A percentile compares a stretch with the other conserved stretches of the same genome.
Conservation (phyloP, 768 basidiomycete species). For the Mrakia frigida region DNA sequence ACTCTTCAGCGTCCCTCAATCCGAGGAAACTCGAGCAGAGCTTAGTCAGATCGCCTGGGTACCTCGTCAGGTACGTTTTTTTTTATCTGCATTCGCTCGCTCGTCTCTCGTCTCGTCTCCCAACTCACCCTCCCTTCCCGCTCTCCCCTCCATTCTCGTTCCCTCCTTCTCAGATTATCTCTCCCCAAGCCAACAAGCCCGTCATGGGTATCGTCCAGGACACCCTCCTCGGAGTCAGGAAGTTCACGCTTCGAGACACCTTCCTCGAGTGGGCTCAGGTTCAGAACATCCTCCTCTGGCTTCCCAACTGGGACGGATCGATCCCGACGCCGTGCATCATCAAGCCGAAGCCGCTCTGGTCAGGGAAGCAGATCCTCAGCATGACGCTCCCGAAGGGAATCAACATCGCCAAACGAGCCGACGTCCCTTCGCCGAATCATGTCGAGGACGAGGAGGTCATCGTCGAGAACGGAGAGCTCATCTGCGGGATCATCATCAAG, state of each 20-base stretch:
- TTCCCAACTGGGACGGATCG: constrained; percentile 92
- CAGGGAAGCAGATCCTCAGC: constrained; percentile 91
- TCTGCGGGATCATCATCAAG: constrained; percentile 94
- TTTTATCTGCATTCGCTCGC: too few species aligned
- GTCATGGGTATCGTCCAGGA: constrained; percentile 99
- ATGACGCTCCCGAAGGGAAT: constrained; percentile 91
- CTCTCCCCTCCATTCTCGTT: background rate
- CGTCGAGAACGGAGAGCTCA: constrained; percentile 92
- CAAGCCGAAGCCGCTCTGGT: constrained; percentile 96
- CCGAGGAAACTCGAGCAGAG: constrained; percentile 96
- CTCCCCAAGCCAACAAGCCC: constrained; percentile 98
- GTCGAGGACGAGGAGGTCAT: constrained; percentile 86
- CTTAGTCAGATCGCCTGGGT: constrained; percentile 99
- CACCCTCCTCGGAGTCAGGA: constrained; percentile 93
- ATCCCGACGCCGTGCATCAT: constrained; percentile 90
- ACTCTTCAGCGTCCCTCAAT: constrained; percentile 78
- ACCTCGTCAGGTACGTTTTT: constrained; percentile 76
- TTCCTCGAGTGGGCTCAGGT: constrained; percentile 95
- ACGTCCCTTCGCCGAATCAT: constrained; percentile 74
- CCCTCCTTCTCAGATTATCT: constrained; percentile 68
- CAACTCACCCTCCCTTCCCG: background rate
- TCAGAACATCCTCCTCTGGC: constrained; percentile 96
- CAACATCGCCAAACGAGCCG: constrained; percentile 56
- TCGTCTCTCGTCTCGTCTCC: background rate
- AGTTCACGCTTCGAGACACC: constrained; percentile 90